Evolutionary conservation across 805 yeast species (phyloP).

Genomic region (Lachancea waltii): DNA sequence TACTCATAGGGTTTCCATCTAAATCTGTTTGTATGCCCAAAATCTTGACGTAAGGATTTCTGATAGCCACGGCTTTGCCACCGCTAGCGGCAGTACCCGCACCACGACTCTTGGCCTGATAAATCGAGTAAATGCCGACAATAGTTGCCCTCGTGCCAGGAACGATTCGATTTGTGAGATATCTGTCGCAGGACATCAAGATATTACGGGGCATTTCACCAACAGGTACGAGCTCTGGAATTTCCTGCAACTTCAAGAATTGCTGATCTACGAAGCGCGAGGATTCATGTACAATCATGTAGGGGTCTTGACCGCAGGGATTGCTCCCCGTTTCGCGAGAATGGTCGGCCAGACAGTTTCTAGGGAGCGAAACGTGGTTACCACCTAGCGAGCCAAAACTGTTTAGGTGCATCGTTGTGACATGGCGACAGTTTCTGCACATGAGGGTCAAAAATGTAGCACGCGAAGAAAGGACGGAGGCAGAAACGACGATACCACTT

Average conservation of each 20-base stretch:
- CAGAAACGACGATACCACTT: conserved; percentile 88
- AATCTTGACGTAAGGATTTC: conserved; percentile 85
- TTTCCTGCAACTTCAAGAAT: conserved; percentile 84
- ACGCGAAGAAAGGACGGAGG: conserved; percentile 81
- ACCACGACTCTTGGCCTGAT: conserved; percentile 59
- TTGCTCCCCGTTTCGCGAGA: conserved; percentile 24
- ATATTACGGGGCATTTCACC: conserved; percentile 98
- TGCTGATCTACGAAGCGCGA: conserved; percentile 95
- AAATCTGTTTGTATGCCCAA: conserved; percentile 81
- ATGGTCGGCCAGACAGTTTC: conserved; percentile 28
- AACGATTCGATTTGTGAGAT: conserved; percentile 79
- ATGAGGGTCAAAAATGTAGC: conserved; percentile 78
- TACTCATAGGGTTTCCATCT: conserved; percentile 59
- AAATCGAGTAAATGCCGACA: conserved; percentile 88
- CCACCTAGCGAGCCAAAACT: conserved; percentile 32
- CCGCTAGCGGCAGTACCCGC: conserved; percentile 45
- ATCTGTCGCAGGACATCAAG: conserved; percentile 78
- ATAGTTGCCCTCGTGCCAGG: conserved; percentile 95
- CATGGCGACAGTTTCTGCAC: conserved; percentile 84
- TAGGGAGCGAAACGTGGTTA: conserved; percentile 28
- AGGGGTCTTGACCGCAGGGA: conserved; percentile 86
- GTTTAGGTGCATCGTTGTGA: conserved; percentile 47
- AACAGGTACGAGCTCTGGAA: conserved; percentile 98
- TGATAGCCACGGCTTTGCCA: conserved; percentile 60
- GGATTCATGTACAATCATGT: conserved; percentile 86